Evolutionary conservation across 2,329 filamentous ascomycete genomes (phyloP).

Genomic region (Alternaria sp.): DNA sequence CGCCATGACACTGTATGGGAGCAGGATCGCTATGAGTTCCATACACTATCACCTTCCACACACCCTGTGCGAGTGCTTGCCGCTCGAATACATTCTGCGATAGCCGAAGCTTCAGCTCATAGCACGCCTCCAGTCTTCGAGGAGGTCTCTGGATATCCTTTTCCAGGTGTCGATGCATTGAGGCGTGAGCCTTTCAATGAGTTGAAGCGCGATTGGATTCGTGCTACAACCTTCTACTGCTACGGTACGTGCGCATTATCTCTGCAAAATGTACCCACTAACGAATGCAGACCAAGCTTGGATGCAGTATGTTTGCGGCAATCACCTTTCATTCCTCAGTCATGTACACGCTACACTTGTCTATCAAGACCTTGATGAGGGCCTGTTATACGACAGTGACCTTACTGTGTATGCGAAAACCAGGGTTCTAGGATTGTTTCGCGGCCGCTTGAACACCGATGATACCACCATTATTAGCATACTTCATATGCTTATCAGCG

Average conservation of each 20-base stretch:
- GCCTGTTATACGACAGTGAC: slow-evolving; percentile 38
- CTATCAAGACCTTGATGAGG: slow-evolving; percentile 43
- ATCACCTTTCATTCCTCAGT: slow-evolving; percentile 44
- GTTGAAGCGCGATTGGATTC: slow-evolving; percentile 38
- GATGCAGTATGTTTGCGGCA: slow-evolving; percentile 42
- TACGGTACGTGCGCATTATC: slow-evolving; percentile 24
- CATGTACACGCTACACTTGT: slow-evolving; percentile 46
- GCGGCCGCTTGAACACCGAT: slow-evolving; percentile 37
- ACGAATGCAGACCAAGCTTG: slow-evolving; percentile 31
- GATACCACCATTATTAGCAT: slow-evolving; percentile 46
- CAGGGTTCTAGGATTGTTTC: slow-evolving; percentile 38
- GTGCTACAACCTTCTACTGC: slow-evolving; percentile 29
- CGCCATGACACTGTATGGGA: slow-evolving; percentile 27
- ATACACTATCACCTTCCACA: slow-evolving; percentile 30
- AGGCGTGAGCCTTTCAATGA: slow-evolving; percentile 28
- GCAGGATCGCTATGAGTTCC: slow-evolving; percentile 26
- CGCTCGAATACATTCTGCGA: slow-evolving; percentile 36
- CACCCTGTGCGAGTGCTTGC: slow-evolving; percentile 35
- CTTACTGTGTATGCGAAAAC: slow-evolving; percentile 47
- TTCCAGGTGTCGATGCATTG: slow-evolving; percentile 19
- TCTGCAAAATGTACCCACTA: neutral
- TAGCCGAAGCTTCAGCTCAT: slow-evolving; percentile 28
- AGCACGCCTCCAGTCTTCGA: slow-evolving; percentile 36
- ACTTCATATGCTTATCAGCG: slow-evolving; percentile 43
- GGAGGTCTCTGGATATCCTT: slow-evolving; percentile 35